Evolutionary conservation across 2,329 filamentous ascomycete genomes (phyloP).

Genomic region (Beauveria medogensis): DNA sequence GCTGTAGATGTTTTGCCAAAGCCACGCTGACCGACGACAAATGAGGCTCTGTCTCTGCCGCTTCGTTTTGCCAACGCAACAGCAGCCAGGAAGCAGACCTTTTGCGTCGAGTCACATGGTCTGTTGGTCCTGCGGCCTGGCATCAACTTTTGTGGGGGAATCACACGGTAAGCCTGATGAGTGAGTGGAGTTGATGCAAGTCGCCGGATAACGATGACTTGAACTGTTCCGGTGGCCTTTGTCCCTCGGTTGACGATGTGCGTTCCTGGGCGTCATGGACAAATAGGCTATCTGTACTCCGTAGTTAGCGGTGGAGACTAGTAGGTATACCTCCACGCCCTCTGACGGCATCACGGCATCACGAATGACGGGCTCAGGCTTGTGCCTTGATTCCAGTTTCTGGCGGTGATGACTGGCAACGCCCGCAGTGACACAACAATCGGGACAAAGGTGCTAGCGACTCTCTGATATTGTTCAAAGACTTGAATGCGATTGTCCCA

Average conservation of each 20-base stretch:
- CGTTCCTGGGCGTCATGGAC: too few species aligned
- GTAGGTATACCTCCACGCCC: not conserved
- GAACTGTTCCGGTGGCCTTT: not conserved
- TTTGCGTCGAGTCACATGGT: constrained; percentile 2
- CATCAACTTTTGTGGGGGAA: constrained; percentile 2
- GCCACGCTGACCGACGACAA: not conserved
- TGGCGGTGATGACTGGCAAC: not conserved
- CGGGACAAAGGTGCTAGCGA: not conserved
- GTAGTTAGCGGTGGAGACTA: too few species aligned
- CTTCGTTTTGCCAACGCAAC: not conserved
- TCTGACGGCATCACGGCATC: not conserved
- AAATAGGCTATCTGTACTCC: too few species aligned
- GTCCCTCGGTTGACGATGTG: too few species aligned
- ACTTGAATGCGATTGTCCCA: too few species aligned
- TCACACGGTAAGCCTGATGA: not conserved
- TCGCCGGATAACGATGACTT: not conserved
- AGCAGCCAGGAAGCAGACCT: not conserved
- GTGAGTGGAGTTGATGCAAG: not conserved
- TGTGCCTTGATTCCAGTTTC: not conserved
- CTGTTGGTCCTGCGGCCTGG: not conserved
- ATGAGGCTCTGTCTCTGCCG: not conserved
- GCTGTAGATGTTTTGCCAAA: not conserved
- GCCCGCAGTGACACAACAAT: not conserved
- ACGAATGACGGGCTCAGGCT: not conserved
- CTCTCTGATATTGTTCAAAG: not conserved